Percentiles rank a stretch among this genome's conserved stretches.
These are phyloP conservation scores for Pisolithus marmoratus DNA, from an alignment of 768 basidiomycete species.

Conservation along the genomic window DNA sequence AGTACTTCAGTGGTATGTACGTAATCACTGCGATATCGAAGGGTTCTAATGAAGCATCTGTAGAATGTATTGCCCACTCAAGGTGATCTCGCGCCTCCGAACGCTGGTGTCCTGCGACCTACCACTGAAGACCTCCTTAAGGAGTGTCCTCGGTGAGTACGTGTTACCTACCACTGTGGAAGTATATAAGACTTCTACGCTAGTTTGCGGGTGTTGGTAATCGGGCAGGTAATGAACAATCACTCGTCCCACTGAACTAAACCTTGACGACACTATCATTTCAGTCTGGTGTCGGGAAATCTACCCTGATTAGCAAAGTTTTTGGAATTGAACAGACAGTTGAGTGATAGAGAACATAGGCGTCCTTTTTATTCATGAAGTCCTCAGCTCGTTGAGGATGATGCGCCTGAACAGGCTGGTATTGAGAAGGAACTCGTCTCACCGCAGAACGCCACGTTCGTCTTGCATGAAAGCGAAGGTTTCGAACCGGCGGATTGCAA, in stretches of 20 bases:
- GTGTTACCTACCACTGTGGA: neutral
- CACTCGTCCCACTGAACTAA: neutral
- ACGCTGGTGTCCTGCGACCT: neutral
- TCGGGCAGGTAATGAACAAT: conserved; percentile 1
- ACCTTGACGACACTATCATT: neutral
- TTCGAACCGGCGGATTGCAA: conserved; percentile 6
- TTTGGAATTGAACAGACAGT: too few species aligned
- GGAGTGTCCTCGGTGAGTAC: conserved; percentile 1
- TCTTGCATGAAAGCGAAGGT: conserved; percentile 12
- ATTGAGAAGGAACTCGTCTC: conserved; percentile 9
- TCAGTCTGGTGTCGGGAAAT: conserved; percentile 5
- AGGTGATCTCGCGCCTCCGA: too few species aligned
- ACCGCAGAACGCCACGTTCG: conserved; percentile 2
- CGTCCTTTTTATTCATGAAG: neutral
- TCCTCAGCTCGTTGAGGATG: neutral
- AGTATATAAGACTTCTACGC: neutral
- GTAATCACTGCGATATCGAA: too few species aligned
- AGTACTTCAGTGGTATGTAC: too few species aligned
- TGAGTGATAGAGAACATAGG: neutral
- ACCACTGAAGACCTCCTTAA: neutral
- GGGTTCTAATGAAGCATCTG: too few species aligned
- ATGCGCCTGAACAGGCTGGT: conserved; percentile 4
- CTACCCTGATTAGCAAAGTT: neutral
- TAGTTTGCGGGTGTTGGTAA: conserved; percentile 5
- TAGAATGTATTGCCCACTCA: too few species aligned